Evolutionary conservation across 2,329 filamentous ascomycete species (phyloP), one percentile per base, ranked within the genome.

Genomic region (Pezicula neosporulosa): DNA sequence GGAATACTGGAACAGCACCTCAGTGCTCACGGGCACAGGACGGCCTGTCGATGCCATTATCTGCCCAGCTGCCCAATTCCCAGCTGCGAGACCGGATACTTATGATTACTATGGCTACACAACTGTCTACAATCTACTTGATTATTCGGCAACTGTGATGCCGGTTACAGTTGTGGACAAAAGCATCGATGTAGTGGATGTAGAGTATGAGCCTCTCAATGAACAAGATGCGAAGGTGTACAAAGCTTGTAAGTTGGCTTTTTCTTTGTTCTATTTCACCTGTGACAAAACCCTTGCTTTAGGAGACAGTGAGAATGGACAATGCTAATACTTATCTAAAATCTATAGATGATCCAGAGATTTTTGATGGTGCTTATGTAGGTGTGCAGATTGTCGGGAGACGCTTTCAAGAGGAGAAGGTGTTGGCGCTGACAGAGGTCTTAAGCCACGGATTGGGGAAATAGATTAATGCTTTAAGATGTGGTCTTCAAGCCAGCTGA

Each of bases 31-130:
- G 6, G 61, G 60, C 3, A 57, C 57, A 1, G 53, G 51, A 12
- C 69, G 74, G 46, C 70, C 77, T 1, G 78, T 85, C 0, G 83
- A 87, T 58, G 78, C 75, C 0, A 61, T 82, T 1, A 74, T 82
- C 15, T 69, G 71, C 53, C 75, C 78, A 1, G 59, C 78, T 8
- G 75, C 77, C 2, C 76, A 79, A 0, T 75, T 76, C 46, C 69
- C 76, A 2, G 77, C 77, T 42, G 72, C 74, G 1, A 68, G 75
- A 37, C 76, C 72, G 0, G 68, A 69, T 9, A 70, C 72, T 50
- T 82, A 72, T 59, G 71, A 68, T 15, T 72, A 76, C 56, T 68
- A 73, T 50, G 75, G 70, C 42, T 71, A 71, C 6, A 66, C 65
- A 1, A 59, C 63, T 35, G 51, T 70, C 12, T 70, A 82, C 42